A percentile compares a stretch with the other conserved stretches of the same genome.
Conservation (phyloP, 1,284 basidiomycete genomes). For the Ceratobasidium sp. region DNA sequence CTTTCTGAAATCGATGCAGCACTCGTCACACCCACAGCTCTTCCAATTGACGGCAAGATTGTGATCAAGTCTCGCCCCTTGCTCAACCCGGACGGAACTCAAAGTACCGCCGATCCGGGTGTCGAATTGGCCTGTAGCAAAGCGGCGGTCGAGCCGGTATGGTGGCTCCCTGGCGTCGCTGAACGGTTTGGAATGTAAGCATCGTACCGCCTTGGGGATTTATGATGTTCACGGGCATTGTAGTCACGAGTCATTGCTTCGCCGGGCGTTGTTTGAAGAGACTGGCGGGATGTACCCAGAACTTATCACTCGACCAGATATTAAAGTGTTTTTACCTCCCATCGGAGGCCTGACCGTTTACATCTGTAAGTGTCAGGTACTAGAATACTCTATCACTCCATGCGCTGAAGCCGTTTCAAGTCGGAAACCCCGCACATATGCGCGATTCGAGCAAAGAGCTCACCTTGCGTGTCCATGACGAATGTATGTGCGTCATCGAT, state of each 20-base stretch:
- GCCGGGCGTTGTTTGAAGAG: slow-evolving; percentile 92
- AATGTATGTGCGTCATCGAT: slow-evolving; percentile 66
- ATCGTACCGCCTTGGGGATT: not conserved
- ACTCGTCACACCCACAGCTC: slow-evolving; percentile 66
- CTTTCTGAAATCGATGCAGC: slow-evolving; percentile 86
- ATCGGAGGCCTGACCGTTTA: slow-evolving; percentile 93
- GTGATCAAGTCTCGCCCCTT: slow-evolving; percentile 70
- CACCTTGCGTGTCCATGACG: slow-evolving; percentile 92
- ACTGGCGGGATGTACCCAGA: slow-evolving; percentile 97
- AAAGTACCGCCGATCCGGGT: slow-evolving; percentile 71
- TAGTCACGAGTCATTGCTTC: slow-evolving; percentile 83
- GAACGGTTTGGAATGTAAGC: slow-evolving; percentile 86
- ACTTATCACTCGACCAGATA: slow-evolving; percentile 91
- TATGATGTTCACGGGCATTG: slow-evolving; percentile 17
- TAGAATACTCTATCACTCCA: slow-evolving; percentile 46
- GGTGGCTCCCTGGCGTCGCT: slow-evolving; percentile 94
- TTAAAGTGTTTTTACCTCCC: slow-evolving; percentile 94
- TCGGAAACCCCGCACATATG: slow-evolving; percentile 82
- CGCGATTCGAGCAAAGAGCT: slow-evolving; percentile 83
- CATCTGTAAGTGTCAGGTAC: slow-evolving; percentile 66
- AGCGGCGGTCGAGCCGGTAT: slow-evolving; percentile 90
- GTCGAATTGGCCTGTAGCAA: slow-evolving; percentile 89
- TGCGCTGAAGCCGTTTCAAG: slow-evolving; percentile 51
- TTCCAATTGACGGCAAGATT: slow-evolving; percentile 84
- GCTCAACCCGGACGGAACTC: slow-evolving; percentile 66